Evolutionary conservation across 768 basidiomycete genomes (phyloP), one percentile per base, ranked within the genome.

Genomic region (Epithele typhae): DNA sequence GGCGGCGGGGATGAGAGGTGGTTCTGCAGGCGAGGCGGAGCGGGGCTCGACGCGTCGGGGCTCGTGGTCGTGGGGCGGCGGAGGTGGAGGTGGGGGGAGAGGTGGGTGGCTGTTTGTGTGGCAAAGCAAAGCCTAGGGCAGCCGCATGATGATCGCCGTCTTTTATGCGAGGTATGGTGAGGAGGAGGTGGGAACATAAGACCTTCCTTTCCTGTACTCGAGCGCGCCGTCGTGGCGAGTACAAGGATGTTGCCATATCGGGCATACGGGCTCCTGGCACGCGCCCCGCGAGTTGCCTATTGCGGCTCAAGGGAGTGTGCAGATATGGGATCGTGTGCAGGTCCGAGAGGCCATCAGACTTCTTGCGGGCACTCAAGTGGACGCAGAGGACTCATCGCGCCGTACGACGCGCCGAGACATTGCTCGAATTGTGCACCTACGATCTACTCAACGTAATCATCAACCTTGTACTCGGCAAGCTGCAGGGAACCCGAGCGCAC

Each of bases 261-360:
- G 43, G n/a, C 46, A 52, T 38, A 22, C 19, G 38, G 37, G 24
- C 51, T 40, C 51, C 36, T 52, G 51, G 44, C 41, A 22, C 37
- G 21, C 42, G 38, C 19, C 25, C 32, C 37, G 37, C 39, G 19
- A 33, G 45, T 35, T 52, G 41, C 51, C 46, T 30, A 38, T 44
- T 52, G 23, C 25, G 39, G 51, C 3, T 52, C 12, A 52, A 52
- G 46, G 51, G 25, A 48, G 30, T 34, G 46, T 25, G 44, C 51
- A 11, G 43, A 52, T 30, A 37, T 40, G 51, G 45, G 27, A 30
- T 30, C 27, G 27, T 30, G 27, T 7, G 27, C 27, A 14, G 27
- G 27, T 14, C 8, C 27, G 45, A 40, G 37, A 22, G 42, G 37
- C 17, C 17, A 51, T 51, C 49, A 51, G 49, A 46, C 27, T 25